Evolutionary conservation across 2,329 filamentous ascomycete genomes (phyloP), one percentile per base, ranked within the genome.

Genomic region (Colletotrichum lindemuthianum): DNA sequence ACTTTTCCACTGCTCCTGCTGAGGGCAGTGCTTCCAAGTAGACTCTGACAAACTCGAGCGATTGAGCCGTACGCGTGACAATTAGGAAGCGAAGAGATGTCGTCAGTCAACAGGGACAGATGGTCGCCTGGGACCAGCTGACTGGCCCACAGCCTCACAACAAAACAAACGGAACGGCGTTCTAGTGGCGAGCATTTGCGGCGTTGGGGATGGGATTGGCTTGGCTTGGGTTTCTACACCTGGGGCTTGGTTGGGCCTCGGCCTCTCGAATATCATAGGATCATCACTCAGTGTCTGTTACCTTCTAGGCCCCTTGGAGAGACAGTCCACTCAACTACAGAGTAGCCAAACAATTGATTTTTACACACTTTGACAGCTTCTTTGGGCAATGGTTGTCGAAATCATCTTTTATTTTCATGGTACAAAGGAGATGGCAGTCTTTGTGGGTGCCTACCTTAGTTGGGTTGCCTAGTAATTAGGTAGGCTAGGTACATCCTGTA

Each of bases 1-100:
- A 66, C 34, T 83, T 82, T 53, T 44, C 63, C 33, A 74, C 24
- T 24, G 5, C 24, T 24, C 24, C 24, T 24, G 24, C 24, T 24
- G 24, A 24, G 24, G 5, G 24, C 24, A 24, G 24, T 24, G 24
- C 24, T 24, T 24, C 24, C 24, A 24, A 24, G 24, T 24, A 24
- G 24, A 24, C 24, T 5, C 24, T 24, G 24, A 24, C 24, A 24
- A 4, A 24, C 24, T 24, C 24, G 24, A 24, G 5, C 8, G 6
- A 32, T 36, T 53, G 36, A n/a, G 50, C 9, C 50, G 13, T 12
- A 16, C 16, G 8, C 16, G 16, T 16, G 45, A 49, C 6, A 44
- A 44, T 15, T n/a, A 13, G 13, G 41, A 45, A 10, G 24, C 43
- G 15, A 24, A 45, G 11, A 4, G 24, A 9, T 40, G 37, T 40